Base-by-base conservation (phyloP, 2,329 filamentous ascomycete species). In the Diplodia intermedia region DNA sequence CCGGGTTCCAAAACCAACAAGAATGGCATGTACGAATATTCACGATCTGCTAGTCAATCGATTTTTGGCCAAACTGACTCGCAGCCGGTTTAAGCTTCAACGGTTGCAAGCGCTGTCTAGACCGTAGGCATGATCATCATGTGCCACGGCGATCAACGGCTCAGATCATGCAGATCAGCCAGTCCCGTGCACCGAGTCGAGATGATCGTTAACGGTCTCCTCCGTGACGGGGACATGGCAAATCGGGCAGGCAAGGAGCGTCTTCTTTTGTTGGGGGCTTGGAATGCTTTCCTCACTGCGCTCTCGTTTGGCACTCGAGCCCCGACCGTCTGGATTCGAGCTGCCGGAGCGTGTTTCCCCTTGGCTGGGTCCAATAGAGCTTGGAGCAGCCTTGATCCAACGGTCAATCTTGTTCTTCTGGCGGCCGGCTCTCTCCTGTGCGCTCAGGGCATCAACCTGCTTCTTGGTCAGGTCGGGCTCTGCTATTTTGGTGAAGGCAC, bases 401-500 rank as follows among this genome's bases (percentile, higher is more conserved):
- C 62, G 66, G 69, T 82, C 80, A 50, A 82, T 72, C 71, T 82
- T 82, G 68, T 82, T 82, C 70, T 78, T 82, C 72, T 82, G 80
- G 68, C 73, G 71, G 5, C 81, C 80, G 2, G 81, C 81, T 65
- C 79, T 75, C 71, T 80, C 75, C 70, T 79, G 78, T 26, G 74
- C 74, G 68, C 75, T 80, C 74, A 82, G 70, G 9, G 74, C 74
- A 20, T 78, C 74, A 12, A 79, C 67, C 68, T 82, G 80, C 69
- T 80, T 78, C 72, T 80, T 82, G 15, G 77, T 81, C 31, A 76
- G 70, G n/a, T 76, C 77, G 1, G 80, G 81, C 72, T 81, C 79
- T 36, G 77, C 73, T 47, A 80, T 79, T 71, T 82, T 82, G 14
- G 75, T 75, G 61, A 78, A 82, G 2, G 69, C 73, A 14, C 81